Evolutionary conservation across 176 grass and related monocot species (phyloP), one percentile per base, ranked within the genome.

Genomic region (Echinochloa phyllopogon): DNA sequence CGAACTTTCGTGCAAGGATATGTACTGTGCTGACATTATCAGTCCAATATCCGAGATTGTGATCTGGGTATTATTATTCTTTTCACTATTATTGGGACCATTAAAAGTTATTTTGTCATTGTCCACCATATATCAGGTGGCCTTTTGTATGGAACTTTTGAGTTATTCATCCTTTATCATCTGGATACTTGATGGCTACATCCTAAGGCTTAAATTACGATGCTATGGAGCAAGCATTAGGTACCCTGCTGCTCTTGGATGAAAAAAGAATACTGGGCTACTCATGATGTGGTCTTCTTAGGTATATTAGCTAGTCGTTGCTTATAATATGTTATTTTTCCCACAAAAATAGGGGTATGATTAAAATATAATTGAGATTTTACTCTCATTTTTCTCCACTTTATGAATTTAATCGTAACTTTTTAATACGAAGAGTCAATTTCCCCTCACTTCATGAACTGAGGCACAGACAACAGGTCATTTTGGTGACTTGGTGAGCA

Each of bases 1-100:
- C 37, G 21, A 86, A 21, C 82, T 74, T 74, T 50, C 0, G 11
- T 27, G 4, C 29, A 49, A 38, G 38, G 57, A 29, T 27, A 37
- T 50, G 24, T 33, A n/a, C n/a, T n/a, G 29, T 61, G 52, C 25
- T 65, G 71, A 21, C 73, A 69, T 59, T 48, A 70, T 78, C 12
- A 13, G 49, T 57, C 51, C 17, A 37, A 37, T 70, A 70, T 21
- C 2, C 20, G 2, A 41, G 18, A 57, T 85, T 25, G 21, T 38
- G 55, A 79, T 72, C 21, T 36, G 13, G 21, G 23, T 72, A 60
- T 61, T 61, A 72, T 24, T 25, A 43, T 72, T 60, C 20, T 64
- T 58, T 76, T 23, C 0, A 2, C 4, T 24, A 36, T 13, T 24
- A 36, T 13, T 6, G 20, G 74, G 20, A 57, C 5, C 20, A 14